Conservation (phyloP, 345 rosid species). For the Citrus sp. region DNA sequence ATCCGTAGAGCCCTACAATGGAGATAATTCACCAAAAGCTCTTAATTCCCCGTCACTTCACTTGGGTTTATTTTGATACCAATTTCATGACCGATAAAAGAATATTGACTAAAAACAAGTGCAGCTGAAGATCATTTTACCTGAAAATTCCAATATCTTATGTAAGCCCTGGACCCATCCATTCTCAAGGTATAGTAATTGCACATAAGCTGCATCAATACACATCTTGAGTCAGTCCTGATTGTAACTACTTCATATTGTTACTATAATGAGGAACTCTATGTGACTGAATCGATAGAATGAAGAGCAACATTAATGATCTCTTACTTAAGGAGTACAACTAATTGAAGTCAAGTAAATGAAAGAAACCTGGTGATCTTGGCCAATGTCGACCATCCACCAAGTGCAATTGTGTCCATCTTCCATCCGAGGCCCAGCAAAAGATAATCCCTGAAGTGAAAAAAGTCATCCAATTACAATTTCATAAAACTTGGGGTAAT, state of each 20-base stretch:
- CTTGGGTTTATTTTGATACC: neutral
- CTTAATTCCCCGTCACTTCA: neutral
- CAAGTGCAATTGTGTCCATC: conserved; percentile 59
- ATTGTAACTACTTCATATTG: neutral
- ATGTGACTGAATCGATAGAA: neutral
- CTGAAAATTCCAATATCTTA: conserved; percentile 87
- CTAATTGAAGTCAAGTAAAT: neutral
- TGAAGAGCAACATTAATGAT: neutral
- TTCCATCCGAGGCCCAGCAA: conserved; percentile 84
- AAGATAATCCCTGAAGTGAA: conserved; percentile 67
- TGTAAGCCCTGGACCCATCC: conserved; percentile 81
- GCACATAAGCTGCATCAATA: conserved; percentile 83
- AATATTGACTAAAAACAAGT: neutral
- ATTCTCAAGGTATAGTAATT: conserved; percentile 86
- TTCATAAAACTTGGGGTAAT: neutral
- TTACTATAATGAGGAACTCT: neutral
- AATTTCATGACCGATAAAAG: neutral
- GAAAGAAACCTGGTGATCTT: conserved; percentile 80
- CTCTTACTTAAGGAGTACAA: neutral
- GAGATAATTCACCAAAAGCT: neutral
- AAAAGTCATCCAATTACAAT: neutral
- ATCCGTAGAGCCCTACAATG: conserved; percentile 71
- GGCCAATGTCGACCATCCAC: conserved; percentile 95
- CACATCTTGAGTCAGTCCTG: neutral
- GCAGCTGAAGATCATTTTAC: conserved; percentile 26